A percentile compares a stretch with the other conserved stretches of the same genome.
Conservation (phyloP, 225 moss, liverwort and hornwort genomes). For the Ulota crispa region DNA sequence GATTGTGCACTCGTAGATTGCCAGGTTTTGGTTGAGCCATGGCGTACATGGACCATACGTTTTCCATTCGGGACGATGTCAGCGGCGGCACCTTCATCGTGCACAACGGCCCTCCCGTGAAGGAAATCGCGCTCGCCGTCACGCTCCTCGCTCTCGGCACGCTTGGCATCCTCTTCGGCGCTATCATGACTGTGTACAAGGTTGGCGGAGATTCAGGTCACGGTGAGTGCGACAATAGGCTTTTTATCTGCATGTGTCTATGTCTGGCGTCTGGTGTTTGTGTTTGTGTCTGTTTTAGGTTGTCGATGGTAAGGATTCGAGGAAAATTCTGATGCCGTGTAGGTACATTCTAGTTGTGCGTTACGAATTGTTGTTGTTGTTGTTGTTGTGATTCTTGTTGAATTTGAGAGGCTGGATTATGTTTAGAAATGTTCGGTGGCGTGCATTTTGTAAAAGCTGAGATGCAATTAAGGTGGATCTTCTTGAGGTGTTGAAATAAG, state of each 20-base stretch:
- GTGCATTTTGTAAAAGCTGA: not conserved
- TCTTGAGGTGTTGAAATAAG: not conserved
- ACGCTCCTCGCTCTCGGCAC: constrained; percentile 69
- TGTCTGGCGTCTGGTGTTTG: too few species aligned
- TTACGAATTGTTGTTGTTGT: not conserved
- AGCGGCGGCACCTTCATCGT: constrained; percentile 79
- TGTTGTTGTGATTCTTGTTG: not conserved
- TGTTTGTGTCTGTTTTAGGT: not conserved
- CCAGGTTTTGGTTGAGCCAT: constrained; percentile 15
- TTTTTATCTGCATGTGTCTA: too few species aligned
- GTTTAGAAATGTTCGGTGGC: not conserved
- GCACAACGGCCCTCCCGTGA: constrained; percentile 82
- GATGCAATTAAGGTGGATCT: not conserved
- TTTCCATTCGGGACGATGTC: constrained; percentile 74
- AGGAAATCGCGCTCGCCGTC: constrained; percentile 81
- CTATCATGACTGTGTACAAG: constrained; percentile 68
- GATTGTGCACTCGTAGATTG: not conserved
- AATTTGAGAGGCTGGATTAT: not conserved
- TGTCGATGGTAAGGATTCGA: not conserved
- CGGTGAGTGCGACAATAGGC: constrained; percentile 34
- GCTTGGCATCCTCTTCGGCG: constrained; percentile 62
- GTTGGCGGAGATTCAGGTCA: constrained; percentile 79
- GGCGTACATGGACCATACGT: constrained; percentile 80
- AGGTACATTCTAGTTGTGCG: not conserved
- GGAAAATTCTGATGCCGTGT: not conserved